Conservation (phyloP, 2,329 filamentous ascomycete species). For the Cordyceps tenuipes region DNA sequence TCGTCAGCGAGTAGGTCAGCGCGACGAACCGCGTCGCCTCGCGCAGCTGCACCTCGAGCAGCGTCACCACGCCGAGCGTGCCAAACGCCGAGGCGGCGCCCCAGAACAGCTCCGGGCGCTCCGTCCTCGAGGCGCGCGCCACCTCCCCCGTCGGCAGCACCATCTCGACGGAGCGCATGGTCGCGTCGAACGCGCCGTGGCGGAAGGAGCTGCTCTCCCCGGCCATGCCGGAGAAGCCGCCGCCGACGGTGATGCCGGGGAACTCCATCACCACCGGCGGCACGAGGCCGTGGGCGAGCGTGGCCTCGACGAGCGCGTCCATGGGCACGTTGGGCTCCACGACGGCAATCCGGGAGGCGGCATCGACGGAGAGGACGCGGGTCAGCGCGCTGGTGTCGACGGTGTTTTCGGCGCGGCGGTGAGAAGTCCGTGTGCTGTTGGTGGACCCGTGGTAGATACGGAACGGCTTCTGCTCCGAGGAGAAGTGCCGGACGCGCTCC, state of each 20-base stretch:
- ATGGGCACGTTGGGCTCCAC: slow-evolving; percentile 65
- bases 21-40: slow-evolving; percentile 48
- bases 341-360: slow-evolving; percentile 43
- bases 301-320: slow-evolving; percentile 52
- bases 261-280: slow-evolving; percentile 65
- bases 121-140: slow-evolving; percentile 42
- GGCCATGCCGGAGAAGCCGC: slow-evolving; percentile 58
- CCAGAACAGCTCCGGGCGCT: slow-evolving; percentile 52
- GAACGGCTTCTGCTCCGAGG: slow-evolving; percentile 44
- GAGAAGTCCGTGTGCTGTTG: slow-evolving; percentile 60
- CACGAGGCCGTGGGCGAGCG: slow-evolving; percentile 46
- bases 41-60: slow-evolving; percentile 52
- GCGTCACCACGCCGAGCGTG: slow-evolving; percentile 57
- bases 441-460: slow-evolving; percentile 72
- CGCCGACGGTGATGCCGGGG: slow-evolving; percentile 62
- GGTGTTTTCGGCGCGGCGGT: slow-evolving; percentile 41
- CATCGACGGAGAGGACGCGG: slow-evolving; percentile 54
- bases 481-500: slow-evolving; percentile 35
- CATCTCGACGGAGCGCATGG: slow-evolving; percentile 54
- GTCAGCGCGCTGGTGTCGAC: slow-evolving; percentile 60
- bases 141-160: slow-evolving; percentile 54
- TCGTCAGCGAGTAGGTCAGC: slow-evolving; percentile 44
- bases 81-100: slow-evolving; percentile 59
- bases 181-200: slow-evolving; percentile 57
- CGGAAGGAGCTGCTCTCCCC: slow-evolving; percentile 63